Base-by-base conservation (phyloP, 2,329 filamentous ascomycete genomes). In the Stagonosporopsis vannaccii region DNA sequence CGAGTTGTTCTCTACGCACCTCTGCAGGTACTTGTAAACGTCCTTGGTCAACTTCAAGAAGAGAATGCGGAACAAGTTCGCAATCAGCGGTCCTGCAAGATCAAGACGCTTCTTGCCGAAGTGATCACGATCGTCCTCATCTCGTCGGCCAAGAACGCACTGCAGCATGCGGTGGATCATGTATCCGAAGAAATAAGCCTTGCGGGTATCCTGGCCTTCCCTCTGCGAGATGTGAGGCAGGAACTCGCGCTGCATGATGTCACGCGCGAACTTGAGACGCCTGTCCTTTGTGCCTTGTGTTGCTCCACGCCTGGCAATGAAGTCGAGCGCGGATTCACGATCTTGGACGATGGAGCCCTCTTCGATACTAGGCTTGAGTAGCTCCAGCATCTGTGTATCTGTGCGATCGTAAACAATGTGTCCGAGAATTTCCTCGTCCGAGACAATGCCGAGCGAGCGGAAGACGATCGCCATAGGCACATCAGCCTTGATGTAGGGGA, bases 21-120 rank as follows among this genome's bases (percentile, higher is more conserved):
- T 88, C 77, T 96, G 91, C 64, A 99, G 86, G 71, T 97, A 96
- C 63, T 90, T 90, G 76, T 91, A 91, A 49, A 98, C 87, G 68
- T 99, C 95, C 58, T 90, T 90, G 41, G 92, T 96, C 74, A 99
- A 87, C 75, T 95, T 91, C 62, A 92, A 87, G 75, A 97, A 94
- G 58, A 98, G 88, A 58, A 89, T 89, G 59, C 95, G 90, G 86
- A 99, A 99, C 37, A 99, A 85, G 74, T 96, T 96, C n/a, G 94
- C 94, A 65, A 99, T 87, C 54, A 99, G 83, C 28, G 95, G 94
- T 62, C 95, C 95, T 53, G 95, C 94, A 69, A 99, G 84, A 81
- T 99, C 95, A 54, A 99, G 84, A 65, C 95, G 90, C 84, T 99
- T 99, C 85, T 98, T 98, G 70, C 95, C 95, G 72, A 99, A 97